Evolutionary conservation across 2,329 filamentous ascomycete genomes (phyloP), one percentile per base, ranked within the genome.

Genomic region (Penicillium sp.): DNA sequence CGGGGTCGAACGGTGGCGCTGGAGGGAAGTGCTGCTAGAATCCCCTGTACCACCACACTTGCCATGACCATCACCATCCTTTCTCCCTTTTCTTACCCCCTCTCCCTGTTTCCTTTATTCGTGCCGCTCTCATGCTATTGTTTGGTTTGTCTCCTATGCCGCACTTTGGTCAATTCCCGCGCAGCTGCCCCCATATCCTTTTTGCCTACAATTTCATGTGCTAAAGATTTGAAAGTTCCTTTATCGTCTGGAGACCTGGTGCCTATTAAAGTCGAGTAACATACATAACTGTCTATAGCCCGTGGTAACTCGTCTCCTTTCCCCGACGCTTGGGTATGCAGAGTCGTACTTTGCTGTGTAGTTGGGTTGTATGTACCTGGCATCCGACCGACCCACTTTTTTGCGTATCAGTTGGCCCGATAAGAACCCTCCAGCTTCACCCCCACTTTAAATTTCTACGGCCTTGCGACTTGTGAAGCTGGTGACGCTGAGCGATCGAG

Each of bases 1-100:
- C 83, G 51, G 76, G 76, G 28, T 60, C 71, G 61, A 76, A 73
- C 65, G 82, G 82, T 51, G 82, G 82, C 59, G 71, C 83, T 59
- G 83, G 84, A 56, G 83, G 87, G 72, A 92, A 92, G 79, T 96
- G 92, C 82, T 96, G 91, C 76, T 96, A 87, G 70, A 57, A 52
- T 6, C 8, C 38, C 45, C 49, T 69, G 63, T 68, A 64, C 55
- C 55, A 61, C 57, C 49, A 63, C 59, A 39, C 56, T 51, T 37
- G 43, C 43, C 43, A 47, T 47, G 43, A 47, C 43, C 25, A 31
- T 15, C n/a, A n/a, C 39, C 48, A 42, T 51, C 35, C 31, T 37
- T 59, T 59, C 47, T 54, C 57, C 54, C 45, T 51, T 58, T 35
- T 53, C 54, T 37, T 62, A 35, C 38, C 59, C 37, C 34, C 28